Evolutionary conservation across 1,139 yeast genomes (phyloP).

Genomic region (Candida sp.): DNA sequence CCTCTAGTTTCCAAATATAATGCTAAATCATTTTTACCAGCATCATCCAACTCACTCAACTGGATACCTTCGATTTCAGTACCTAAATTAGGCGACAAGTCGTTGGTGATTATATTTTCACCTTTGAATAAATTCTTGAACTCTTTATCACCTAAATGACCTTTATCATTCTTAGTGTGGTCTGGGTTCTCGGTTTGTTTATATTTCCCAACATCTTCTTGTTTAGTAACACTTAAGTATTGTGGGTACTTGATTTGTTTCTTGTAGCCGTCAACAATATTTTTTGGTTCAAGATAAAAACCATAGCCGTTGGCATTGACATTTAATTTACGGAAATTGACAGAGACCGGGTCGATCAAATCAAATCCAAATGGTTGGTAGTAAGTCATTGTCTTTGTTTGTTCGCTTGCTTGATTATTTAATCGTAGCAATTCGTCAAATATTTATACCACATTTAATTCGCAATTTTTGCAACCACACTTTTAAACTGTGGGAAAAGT

Average conservation of each 20-base stretch:
- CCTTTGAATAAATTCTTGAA: conserved; percentile 23
- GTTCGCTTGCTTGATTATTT: too few species aligned
- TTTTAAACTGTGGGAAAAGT: neutral
- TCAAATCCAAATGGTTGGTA: neutral
- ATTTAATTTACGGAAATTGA: neutral
- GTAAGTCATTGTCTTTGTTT: neutral
- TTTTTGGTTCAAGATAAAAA: neutral
- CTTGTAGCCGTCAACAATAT: conserved; percentile 11
- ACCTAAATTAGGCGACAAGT: conserved; percentile 31
- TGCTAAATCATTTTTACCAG: conserved; percentile 31
- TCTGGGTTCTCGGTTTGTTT: conserved; percentile 16
- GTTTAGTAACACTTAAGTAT: conserved; percentile 13
- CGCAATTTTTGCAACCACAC: neutral
- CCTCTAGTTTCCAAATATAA: conserved; percentile 28
- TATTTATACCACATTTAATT: neutral
- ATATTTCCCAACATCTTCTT: conserved; percentile 18
- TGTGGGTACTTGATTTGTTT: conserved; percentile 19
- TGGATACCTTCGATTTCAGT: conserved; percentile 29
- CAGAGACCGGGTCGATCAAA: neutral
- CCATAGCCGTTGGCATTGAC: neutral
- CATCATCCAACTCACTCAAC: conserved; percentile 26
- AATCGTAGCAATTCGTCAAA: neutral
- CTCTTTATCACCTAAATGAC: conserved; percentile 25
- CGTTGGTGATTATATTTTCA: conserved; percentile 10
- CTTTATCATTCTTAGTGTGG: conserved; percentile 21